Conservation (phyloP, 2,329 filamentous ascomycete species). For the Penicillium vulpinum region DNA sequence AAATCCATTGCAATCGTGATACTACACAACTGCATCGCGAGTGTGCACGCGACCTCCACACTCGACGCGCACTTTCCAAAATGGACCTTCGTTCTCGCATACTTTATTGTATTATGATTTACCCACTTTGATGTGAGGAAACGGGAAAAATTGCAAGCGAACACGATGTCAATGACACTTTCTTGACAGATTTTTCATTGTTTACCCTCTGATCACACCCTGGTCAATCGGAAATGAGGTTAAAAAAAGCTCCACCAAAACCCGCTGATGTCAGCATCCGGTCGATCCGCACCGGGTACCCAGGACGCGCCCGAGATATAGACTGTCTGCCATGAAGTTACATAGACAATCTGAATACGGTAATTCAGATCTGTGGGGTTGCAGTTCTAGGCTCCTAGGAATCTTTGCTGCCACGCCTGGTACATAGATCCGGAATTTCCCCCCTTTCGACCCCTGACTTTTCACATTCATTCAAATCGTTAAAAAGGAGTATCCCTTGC, state of each 20-base stretch:
- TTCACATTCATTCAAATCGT: neutral
- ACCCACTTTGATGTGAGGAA: no score
- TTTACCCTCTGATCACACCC: no score
- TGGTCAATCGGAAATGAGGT: neutral
- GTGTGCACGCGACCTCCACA: no score
- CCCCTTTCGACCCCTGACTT: neutral
- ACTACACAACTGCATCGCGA: no score
- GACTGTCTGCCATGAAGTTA: neutral
- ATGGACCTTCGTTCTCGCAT: no score
- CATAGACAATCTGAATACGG: neutral
- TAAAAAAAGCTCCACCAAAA: neutral
- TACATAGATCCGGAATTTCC: neutral
- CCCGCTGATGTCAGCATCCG: constrained; percentile 1
- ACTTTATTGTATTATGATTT: no score
- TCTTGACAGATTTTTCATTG: no score
- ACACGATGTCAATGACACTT: no score
- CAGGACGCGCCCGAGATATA: neutral
- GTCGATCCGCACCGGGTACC: neutral
- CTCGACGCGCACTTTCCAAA: no score
- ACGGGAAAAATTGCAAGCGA: no score
- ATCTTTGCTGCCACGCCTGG: neutral
- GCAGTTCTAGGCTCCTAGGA: neutral
- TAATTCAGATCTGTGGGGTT: neutral
- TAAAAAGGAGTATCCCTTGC: neutral
- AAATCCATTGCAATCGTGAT: no score